Percentiles rank a stretch among this genome's conserved stretches.
Evolutionary conservation across 768 basidiomycete species (phyloP).

Genomic region (Suillus fuscotomentosus): DNA sequence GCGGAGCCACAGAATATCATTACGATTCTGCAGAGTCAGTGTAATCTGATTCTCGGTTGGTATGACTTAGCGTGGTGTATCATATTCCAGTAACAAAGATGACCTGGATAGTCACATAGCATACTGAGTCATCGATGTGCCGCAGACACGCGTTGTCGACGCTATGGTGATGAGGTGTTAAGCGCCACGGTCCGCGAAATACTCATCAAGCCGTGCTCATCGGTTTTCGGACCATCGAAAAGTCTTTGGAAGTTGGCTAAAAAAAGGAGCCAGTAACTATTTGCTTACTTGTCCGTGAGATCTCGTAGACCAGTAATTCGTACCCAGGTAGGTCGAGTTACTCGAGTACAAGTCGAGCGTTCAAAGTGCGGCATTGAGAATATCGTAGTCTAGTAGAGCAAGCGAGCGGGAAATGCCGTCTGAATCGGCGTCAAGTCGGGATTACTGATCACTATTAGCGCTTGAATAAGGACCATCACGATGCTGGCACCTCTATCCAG

Average conservation of each 20-base stretch:
- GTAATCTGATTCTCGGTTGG: not conserved
- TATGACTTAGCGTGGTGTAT: not conserved
- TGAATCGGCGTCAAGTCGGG: not conserved
- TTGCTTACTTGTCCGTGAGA: not conserved
- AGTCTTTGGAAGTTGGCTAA: not conserved
- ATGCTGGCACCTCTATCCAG: not conserved
- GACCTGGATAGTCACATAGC: not conserved
- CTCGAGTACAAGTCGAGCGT: not conserved
- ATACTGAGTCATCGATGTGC: not conserved
- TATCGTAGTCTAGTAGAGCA: not conserved
- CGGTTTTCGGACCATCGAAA: not conserved
- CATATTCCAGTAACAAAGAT: not conserved
- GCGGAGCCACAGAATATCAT: not conserved
- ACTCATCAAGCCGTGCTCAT: not conserved
- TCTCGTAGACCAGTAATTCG: not conserved
- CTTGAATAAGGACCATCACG: too few relatives aligned
- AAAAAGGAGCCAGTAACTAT: not conserved
- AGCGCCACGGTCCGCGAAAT: not conserved
- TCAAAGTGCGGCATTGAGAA: not conserved
- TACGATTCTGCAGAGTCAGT: not conserved
- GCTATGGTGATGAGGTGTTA: not conserved
- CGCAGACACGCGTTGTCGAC: not conserved
- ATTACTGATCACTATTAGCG: not conserved
- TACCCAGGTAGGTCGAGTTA: not conserved
- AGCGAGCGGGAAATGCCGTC: not conserved